Base-by-base conservation (phyloP, 2,329 filamentous ascomycete genomes). In the Ascochyta rabiei region DNA sequence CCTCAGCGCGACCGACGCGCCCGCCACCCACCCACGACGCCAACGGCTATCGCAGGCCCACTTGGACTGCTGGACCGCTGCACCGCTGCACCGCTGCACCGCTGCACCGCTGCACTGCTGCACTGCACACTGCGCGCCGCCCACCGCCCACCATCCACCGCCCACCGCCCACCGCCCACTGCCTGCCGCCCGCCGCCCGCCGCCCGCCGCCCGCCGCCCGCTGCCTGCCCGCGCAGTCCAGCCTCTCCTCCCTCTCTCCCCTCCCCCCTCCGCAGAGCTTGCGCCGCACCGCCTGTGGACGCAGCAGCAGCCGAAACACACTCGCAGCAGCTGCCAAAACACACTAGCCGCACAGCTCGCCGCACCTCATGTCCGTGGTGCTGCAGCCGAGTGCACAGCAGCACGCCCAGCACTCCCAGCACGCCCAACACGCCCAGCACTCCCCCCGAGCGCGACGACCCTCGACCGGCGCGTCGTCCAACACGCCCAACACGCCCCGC, bases 401-500 rank as follows among this genome's bases (percentile, higher is more conserved):
- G 63, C 68, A 72, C 55, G 69, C 71, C 53, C 31, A 34, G 31
- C 31, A 34, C 26, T 5, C 23, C 23, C 60, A 61, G 53, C 64
- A 69, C 23, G 7, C n/a, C n/a, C n/a, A n/a, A n/a, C n/a, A n/a
- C n/a, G n/a, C n/a, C n/a, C 21, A 23, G 21, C 21, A 4, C 41
- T 70, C 68, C 48, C 57, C 68, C 42, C 60, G 67, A 37, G 63
- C 52, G 53, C 65, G 66, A 53, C 73, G 72, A 52, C 67, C 70
- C 52, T 71, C 74, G 60, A 70, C 68, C 55, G 55, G 62, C 48
- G 68, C 61, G 41, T 66, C 69, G 18, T 62, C 67, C 59, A 75
- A 70, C 54, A 76, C 79, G 75, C 76, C 75, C 66, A 72, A 72
- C 56, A 68, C 71, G 16, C 72, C 76, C 46, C 75, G 70, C 67